Base-by-base conservation (phyloP, 2,329 filamentous ascomycete genomes). In the Cladosporium cucumerinum region DNA sequence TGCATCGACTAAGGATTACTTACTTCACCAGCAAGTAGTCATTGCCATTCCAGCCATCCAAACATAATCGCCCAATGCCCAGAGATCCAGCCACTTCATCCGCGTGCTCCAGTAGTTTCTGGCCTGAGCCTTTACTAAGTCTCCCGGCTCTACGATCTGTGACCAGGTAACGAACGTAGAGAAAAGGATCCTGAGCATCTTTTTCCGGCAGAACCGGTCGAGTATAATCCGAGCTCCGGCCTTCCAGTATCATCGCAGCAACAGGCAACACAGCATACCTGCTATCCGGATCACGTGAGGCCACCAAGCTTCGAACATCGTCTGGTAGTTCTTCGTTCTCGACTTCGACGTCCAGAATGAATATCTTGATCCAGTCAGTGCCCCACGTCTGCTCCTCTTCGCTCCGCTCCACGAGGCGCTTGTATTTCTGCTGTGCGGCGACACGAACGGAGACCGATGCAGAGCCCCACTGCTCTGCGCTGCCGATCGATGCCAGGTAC, bases 161-260 rank as follows among this genome's bases (percentile, higher is more conserved):
- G 46, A 70, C 69, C 1, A 70, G 51, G 46, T 65, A 70, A 3
- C 57, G 26, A 18, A 70, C 18, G 36, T 68, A 69, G 3, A 67
- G 59, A 34, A 67, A 69, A 23, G 66, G 65, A 14, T 67, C 64
- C 1, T 57, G 23, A 10, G 64, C 52, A 32, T 67, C 66, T 48
- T 74, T 54, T 26, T 93, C 77, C 83, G 93, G 65, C 89, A 90
- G 75, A 85, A 89, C 66, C 85, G 87, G 65, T 79, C 81, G 2
- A 72, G 73, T 49, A 25, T 69, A 69, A 11, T 54, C 66, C 11
- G 65, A 52, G 10, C 65, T 54, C 25, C 59, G 66, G 3, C 57
- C 36, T 23, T 67, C 60, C 34, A 70, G 51, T 2, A 67, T 60
- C n/a, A 70, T 30, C 2, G 39, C 66, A 5, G 65, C 67, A 11